Evolutionary conservation across 352 stramenopile genomes (phyloP).

Genomic region (Blastocystis sp.): DNA sequence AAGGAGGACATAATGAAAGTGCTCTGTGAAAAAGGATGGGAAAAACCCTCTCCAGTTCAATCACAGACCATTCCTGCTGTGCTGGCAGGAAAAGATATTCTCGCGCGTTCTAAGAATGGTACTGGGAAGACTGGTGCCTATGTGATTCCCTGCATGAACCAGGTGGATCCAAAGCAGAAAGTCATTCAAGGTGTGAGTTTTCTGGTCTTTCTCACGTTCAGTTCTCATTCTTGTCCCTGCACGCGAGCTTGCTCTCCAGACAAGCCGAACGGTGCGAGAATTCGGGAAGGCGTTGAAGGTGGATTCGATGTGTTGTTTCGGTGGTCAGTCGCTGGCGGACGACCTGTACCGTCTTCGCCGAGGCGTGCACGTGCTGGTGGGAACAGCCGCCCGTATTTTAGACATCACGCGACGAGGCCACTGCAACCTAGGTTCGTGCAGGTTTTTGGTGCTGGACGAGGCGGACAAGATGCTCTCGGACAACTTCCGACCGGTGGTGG

Average conservation of each 20-base stretch:
- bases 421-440: constrained; percentile 88
- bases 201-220: constrained; percentile 36
- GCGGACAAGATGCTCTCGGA: constrained; percentile 96
- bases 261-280: constrained; percentile 90
- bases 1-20: constrained; percentile 98
- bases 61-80: constrained; percentile 98
- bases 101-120: constrained; percentile 96
- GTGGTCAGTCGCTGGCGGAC: constrained; percentile 94
- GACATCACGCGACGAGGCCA: constrained; percentile 95
- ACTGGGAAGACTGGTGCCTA: constrained; percentile 98
- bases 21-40: constrained; percentile 99
- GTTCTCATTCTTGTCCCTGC: constrained; percentile 97
- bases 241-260: constrained; percentile 95
- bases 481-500: constrained; percentile 93
- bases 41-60: constrained; percentile 95
- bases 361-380: constrained; percentile 96
- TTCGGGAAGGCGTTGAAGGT: constrained; percentile 93
- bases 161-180: constrained; percentile 90
- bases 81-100: constrained; percentile 90
- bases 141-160: constrained; percentile 98
- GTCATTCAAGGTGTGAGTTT: constrained; percentile 78
- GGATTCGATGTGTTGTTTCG: constrained; percentile 95
- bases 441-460: constrained; percentile 98
- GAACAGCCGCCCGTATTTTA: constrained; percentile 93
- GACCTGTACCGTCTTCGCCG: constrained; percentile 99